Evolutionary conservation across 768 basidiomycete genomes (phyloP).

Genomic region (Hebeloma cylindrosporum): DNA sequence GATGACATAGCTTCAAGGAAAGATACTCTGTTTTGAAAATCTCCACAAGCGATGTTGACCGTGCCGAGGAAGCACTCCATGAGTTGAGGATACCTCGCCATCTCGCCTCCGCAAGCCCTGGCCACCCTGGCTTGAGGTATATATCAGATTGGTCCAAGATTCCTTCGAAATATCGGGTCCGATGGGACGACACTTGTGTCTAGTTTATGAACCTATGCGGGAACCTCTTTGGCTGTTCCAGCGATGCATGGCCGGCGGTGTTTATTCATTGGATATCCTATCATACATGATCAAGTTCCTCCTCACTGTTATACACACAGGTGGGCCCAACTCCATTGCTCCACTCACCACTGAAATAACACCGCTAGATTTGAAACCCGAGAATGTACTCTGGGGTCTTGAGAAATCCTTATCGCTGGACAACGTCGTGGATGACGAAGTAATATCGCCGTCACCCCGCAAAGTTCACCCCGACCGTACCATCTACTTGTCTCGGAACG

Average conservation of each 20-base stretch:
- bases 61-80: background rate
- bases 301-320: constrained; percentile 3
- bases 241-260: background rate
- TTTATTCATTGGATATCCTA: background rate
- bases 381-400: constrained; percentile 6
- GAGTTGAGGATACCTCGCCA: constrained; percentile 1
- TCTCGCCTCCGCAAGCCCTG: background rate
- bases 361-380: constrained; percentile 5
- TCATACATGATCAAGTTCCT: background rate
- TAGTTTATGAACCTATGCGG: constrained; percentile 3
- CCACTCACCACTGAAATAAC: background rate
- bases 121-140: background rate
- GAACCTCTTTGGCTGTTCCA: constrained; percentile 7
- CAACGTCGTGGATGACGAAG: background rate
- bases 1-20: too few species aligned
- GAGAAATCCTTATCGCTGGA: background rate
- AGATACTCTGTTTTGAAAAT: too few species aligned
- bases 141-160: background rate
- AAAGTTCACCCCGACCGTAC: background rate
- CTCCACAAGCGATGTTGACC: background rate
- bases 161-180: constrained; percentile 1
- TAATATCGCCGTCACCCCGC: background rate
- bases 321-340: background rate
- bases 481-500: constrained; percentile 3
- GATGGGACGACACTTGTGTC: background rate